Base-by-base conservation (phyloP, 352 stramenopile species). In the Peronospora tabacina region DNA sequence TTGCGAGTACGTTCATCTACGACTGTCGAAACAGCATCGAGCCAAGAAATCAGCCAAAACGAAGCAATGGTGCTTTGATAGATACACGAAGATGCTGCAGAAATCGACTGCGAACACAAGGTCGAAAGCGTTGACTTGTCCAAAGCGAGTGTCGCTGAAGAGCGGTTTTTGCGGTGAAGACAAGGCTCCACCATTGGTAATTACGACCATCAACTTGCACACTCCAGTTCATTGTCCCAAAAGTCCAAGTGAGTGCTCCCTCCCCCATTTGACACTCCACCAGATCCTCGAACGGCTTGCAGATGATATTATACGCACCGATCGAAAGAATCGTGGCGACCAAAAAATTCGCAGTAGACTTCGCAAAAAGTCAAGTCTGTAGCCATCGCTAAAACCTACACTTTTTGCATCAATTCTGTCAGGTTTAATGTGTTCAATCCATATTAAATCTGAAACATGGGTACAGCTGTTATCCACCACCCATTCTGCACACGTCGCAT, bases 271-370 rank as follows among this genome's bases (percentile, higher is more conserved):
- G 2, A 75, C 70, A 6, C 44, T 83, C 0, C 63, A 83, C 16
- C 65, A 79, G 5, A 62, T 88, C 19, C 61, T 74, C 0, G 70
- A 85, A 24, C 70, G 67, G 7, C 47, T 88, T 5, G 74, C 74
- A 1, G 66, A 88, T 32, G 51, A 55, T 2, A 36, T 58, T 9
- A 35, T 82, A 9, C 68, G 68, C 0, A 40, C 49, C 15, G 57
- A 57, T n/a, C 54, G 67, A 34, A 33, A 28, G 4, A 68, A 68
- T 19, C 61, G 63, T 10, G 30, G 40, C 34, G 33, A 11, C 8
- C 44, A 64, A 16, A 68, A 64, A 30, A 60, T n/a, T n/a, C n/a
- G n/a, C n/a, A n/a, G n/a, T n/a, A n/a, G n/a, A n/a, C n/a, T n/a
- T n/a, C n/a, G n/a, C n/a, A n/a, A n/a, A n/a, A n/a, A 29, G 12